phyloP scores from a whole-genome alignment of 139 green algal species.

The Astrephomene gubernaculifera region DNA sequence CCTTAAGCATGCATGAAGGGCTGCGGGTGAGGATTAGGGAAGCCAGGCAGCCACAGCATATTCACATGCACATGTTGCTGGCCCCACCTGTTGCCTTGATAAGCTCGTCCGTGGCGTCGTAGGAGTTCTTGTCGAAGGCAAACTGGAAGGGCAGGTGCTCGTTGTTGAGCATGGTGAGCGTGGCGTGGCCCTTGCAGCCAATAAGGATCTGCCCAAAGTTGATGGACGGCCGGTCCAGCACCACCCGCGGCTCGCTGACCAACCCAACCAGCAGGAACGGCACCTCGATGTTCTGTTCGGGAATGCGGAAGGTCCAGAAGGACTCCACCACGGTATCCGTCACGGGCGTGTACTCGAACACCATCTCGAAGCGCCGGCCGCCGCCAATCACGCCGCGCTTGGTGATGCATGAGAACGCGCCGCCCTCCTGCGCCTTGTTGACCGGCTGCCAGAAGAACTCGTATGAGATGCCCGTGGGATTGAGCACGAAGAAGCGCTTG shows the following conservation, averaged over 20 bases:
- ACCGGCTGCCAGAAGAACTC: conserved; percentile 79
- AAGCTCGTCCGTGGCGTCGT: conserved; percentile 69
- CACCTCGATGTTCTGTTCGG: conserved; percentile 72
- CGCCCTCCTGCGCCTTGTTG: not conserved
- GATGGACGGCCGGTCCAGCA: conserved; percentile 74
- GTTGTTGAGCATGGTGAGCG: conserved; percentile 71
- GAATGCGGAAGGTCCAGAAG: conserved; percentile 85
- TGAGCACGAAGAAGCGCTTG: conserved; percentile 85
- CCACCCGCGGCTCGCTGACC: conserved; percentile 78
- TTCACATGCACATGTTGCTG: no score
- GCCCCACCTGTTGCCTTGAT: conserved; percentile 50
- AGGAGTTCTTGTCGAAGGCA: conserved; percentile 74
- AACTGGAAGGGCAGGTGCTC: conserved; percentile 85
- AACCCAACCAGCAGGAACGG: conserved; percentile 81
- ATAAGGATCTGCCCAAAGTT: conserved; percentile 77
- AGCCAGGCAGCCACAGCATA: no score
- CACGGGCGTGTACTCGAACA: conserved; percentile 81
- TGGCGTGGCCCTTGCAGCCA: conserved; percentile 50
- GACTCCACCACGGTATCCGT: conserved; percentile 69
- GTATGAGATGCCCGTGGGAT: conserved; percentile 84
- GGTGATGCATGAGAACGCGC: conserved; percentile 40
- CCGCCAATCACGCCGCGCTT: conserved; percentile 61
- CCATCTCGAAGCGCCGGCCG: conserved; percentile 85
- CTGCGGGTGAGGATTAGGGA: no score
- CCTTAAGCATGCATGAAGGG: no score